Evolutionary conservation across 371 early-diverging fungal species (phyloP).

Genomic region (Gilbertella persicaria): DNA sequence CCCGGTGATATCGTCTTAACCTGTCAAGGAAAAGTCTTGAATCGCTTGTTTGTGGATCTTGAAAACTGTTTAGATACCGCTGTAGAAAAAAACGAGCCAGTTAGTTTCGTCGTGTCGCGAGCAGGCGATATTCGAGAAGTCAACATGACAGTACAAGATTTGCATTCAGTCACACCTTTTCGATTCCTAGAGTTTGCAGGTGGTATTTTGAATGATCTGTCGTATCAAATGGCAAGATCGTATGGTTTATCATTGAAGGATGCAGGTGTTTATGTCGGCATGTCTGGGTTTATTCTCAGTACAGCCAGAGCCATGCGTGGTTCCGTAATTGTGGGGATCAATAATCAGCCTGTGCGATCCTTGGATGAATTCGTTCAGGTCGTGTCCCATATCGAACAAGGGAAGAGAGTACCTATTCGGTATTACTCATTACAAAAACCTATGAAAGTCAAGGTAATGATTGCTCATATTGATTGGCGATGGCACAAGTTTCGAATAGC

Average conservation of each 20-base stretch:
- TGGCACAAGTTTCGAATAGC: constrained; percentile 83
- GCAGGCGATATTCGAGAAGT: constrained; percentile 60
- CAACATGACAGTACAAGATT: constrained; percentile 67
- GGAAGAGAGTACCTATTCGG: constrained; percentile 78
- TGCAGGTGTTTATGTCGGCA: constrained; percentile 81
- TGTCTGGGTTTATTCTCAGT: constrained; percentile 69
- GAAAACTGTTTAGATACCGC: constrained; percentile 68
- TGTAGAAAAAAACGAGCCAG: constrained; percentile 50
- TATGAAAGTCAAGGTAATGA: constrained; percentile 70
- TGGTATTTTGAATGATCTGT: constrained; percentile 77
- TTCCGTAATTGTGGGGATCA: constrained; percentile 66
- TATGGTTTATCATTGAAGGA: constrained; percentile 71
- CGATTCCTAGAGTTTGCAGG: constrained; percentile 86
- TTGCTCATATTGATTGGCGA: constrained; percentile 79
- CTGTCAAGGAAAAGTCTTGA: constrained; percentile 60
- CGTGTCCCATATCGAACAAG: constrained; percentile 67
- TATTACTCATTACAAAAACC: constrained; percentile 68
- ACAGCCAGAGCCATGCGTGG: constrained; percentile 61
- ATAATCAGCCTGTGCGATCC: constrained; percentile 69
- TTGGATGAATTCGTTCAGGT: constrained; percentile 78
- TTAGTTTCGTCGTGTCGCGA: constrained; percentile 70
- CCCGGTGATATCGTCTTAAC: constrained; percentile 76
- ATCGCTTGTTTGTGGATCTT: constrained; percentile 65
- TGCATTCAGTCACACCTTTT: constrained; percentile 75
- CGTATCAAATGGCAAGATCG: constrained; percentile 84